Evolutionary conservation across 2,329 filamentous ascomycete species (phyloP), one percentile per base, ranked within the genome.

Genomic region (Diaporthe humulicola): DNA sequence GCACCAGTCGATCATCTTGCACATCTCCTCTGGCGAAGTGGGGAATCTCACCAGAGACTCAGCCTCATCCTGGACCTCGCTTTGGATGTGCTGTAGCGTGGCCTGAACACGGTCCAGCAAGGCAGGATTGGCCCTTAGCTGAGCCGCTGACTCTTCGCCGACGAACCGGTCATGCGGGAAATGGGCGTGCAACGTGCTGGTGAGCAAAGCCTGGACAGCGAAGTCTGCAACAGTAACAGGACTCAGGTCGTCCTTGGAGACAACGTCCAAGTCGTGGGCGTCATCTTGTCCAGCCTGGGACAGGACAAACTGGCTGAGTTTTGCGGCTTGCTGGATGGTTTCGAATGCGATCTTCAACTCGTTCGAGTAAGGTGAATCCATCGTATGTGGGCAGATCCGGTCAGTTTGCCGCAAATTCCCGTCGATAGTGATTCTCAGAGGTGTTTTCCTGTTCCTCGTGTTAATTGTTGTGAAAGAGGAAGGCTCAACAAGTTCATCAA

Each of bases 191-290:
- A 91, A 82, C 2, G 87, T 87, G 50, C 85, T 82, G 8, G 87
- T 87, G 54, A 91, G 84, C 7, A 91, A 83, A 0, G 88, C 89
- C 78, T 91, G 89, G 74, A 90, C 87, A 71, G 90, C 89, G 77
- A 91, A 91, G 80, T 91, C 90, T 79, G 87, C 90, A 28, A 91
- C 84, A 0, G 90, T 91, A 61, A 91, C 90, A 3, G 89, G 89
- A 73, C 87, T 89, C 48, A 90, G 82, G 79, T 90, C 89, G 57
- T 87, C 85, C 76, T 91, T 91, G 74, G 87, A 83, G 33, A 90
- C 80, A 33, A 85, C 83, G 72, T 87, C 87, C 78, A 84, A 81
- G 3, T 84, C 85, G 70, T 88, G 86, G 78, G n/a, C 40, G 17
- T n/a, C 57, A 36, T 38, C 30, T 50, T 28, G 17, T 22, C 56